Evolutionary conservation across 2,329 filamentous ascomycete species (phyloP).

Genomic region (Xenoacremonium recifei): DNA sequence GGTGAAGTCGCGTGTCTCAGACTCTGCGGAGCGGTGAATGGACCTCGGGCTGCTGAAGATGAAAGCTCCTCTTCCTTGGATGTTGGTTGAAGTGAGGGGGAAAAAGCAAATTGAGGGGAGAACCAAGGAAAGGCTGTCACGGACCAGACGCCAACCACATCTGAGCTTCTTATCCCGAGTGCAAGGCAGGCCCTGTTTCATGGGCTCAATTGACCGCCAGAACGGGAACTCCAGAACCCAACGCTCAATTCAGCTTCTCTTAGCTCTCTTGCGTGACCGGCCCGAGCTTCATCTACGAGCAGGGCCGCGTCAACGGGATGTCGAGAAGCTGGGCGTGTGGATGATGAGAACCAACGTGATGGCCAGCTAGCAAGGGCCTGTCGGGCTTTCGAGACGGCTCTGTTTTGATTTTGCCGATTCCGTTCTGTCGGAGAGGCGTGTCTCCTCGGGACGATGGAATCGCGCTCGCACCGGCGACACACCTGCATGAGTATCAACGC

Average conservation of each 20-base stretch:
- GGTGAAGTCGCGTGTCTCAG: conserved; percentile 1
- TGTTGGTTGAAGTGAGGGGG: too few relatives aligned
- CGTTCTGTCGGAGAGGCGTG: neutral
- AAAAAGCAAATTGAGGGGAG: conserved; percentile 21
- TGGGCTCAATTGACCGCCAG: conserved; percentile 11
- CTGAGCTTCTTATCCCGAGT: conserved; percentile 11
- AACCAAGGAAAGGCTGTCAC: conserved; percentile 19
- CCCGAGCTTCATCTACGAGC: conserved; percentile 7
- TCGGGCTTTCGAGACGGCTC: too few relatives aligned
- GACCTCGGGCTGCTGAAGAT: conserved; percentile 13
- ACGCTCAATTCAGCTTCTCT: neutral
- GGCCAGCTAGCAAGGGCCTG: too few relatives aligned
- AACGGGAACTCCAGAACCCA: neutral
- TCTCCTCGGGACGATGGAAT: neutral
- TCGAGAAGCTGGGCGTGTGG: too few relatives aligned
- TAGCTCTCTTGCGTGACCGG: neutral
- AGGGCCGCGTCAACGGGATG: too few relatives aligned
- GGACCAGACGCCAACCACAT: too few relatives aligned
- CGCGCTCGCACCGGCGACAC: conserved; percentile 4
- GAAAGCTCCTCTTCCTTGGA: too few relatives aligned
- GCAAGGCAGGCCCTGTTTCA: conserved; percentile 22
- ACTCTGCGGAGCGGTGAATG: neutral
- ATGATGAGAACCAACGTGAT: too few relatives aligned
- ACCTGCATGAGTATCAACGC: conserved; percentile 17
- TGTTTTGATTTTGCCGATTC: neutral